Evolutionary conservation across 2,329 filamentous ascomycete species (phyloP), one percentile per base, ranked within the genome.

Genomic region (Pseudogymnoascus sp.): DNA sequence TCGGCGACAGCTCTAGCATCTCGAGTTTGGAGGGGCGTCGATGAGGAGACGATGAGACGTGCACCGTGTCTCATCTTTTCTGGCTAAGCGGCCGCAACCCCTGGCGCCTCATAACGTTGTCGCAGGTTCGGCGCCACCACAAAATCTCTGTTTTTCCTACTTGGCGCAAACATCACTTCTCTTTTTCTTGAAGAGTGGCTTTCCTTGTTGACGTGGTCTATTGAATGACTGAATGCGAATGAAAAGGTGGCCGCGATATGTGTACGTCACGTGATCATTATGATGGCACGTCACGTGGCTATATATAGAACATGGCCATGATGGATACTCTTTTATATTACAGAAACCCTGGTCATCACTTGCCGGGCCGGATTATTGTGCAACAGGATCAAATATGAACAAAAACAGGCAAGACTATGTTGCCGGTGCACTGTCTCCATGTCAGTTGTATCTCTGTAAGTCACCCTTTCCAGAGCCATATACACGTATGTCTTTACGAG

Each of bases 21-120:
- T 52, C 45, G 45, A 48, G 41, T 48, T 48, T 48, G 41, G 41
- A 48, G 41, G 41, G 41, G 41, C n/a, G 41, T 30, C 41, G 41
- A 48, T 48, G 45, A 52, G 45, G 45, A 12, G 26, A 18, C 45
- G 23, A 52, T 52, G 45, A 52, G 45, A 52, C 45, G n/a, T 52
- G 45, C 23, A 52, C 45, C 26, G 8, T 19, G 26, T 52, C 45
- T 52, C 45, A 52, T 52, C 23, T 52, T 52, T 28, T 13, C 23
- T 26, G 26, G 45, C 26, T n/a, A 52, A 52, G 45, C 45, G 26
- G 26, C 26, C 45, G 23, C 8, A 9, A 52, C 45, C 45, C 45
- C 45, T 52, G 45, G 9, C 45, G 45, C 45, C 45, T 30, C 26
- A 9, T 30, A 30, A 28, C 6, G n/a, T 13, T 52, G 45, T 52